A percentile compares a stretch with the other conserved stretches of the same genome.
Conservation (phyloP, 495 filamentous ascomycete genomes). For the Entonaema liquescens region DNA sequence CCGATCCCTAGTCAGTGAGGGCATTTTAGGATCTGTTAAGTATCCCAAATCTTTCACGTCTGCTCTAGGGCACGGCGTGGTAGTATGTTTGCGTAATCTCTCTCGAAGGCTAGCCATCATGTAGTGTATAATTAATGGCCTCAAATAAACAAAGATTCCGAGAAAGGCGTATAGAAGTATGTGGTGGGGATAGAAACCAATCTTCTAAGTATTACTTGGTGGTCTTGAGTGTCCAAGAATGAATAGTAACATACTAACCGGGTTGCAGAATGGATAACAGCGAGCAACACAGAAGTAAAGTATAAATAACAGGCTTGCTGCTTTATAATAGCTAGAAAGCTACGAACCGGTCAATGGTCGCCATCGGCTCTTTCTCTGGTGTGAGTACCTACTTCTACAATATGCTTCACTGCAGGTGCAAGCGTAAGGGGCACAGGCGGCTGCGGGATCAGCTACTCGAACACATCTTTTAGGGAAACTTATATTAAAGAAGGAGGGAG, state of each 20-base stretch:
- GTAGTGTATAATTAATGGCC: not conserved
- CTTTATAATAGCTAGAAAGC: not conserved
- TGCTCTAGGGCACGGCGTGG: not conserved
- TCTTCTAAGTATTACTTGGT: constrained; percentile 10
- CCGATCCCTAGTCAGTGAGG: not conserved
- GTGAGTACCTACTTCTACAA: not conserved
- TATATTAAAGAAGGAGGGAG: not conserved
- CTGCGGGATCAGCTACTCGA: not conserved
- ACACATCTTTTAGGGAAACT: not conserved
- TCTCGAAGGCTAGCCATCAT: constrained; percentile 23
- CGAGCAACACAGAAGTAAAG: not conserved
- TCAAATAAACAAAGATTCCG: not conserved
- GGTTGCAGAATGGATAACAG: constrained; percentile 1
- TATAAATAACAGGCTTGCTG: not conserved
- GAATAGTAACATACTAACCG: constrained; percentile 20
- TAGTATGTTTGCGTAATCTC: not conserved
- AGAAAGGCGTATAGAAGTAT: not conserved
- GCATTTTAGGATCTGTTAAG: not conserved
- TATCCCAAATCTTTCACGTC: not conserved
- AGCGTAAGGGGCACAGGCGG: not conserved
- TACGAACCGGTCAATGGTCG: not conserved
- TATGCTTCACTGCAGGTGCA: not conserved
- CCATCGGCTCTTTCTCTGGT: not conserved
- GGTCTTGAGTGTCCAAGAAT: constrained; percentile 10
- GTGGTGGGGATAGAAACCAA: constrained; percentile 2